Evolutionary conservation across 352 stramenopile species (phyloP), one percentile per base, ranked within the genome.

Genomic region (Globisporangium cystogenes): DNA sequence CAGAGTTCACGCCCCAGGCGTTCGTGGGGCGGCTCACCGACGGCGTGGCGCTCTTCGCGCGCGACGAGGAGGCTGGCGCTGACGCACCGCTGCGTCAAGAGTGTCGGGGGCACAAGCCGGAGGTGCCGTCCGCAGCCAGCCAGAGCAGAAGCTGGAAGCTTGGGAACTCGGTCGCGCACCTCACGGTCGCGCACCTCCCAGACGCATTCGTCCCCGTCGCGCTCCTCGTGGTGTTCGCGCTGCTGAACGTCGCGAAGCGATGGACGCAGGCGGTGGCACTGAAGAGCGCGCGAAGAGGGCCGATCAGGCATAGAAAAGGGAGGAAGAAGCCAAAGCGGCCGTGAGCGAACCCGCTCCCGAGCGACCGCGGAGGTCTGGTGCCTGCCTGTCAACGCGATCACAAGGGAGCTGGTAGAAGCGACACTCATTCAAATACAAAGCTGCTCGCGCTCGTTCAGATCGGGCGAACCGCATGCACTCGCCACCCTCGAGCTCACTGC

Each of bases 1-100:
- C 83, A 41, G 72, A 77, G 33, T 89, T 89, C 60, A 89, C 78
- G 26, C 78, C 75, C 12, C 73, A 89, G 45, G 78, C 78, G 5
- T 68, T 89, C n/a, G 70, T 81, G 4, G 78, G 78, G 12, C 65
- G 78, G 16, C 45, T 89, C 46, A 83, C 69, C 0, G 66, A 76
- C 10, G 75, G 67, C 0, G 35, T 83, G 7, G 54, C 67, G 42
- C 57, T 79, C 39, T 60, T 67, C 24, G 23, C 29, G 6, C 20
- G 42, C 26, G 42, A 43, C 21, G 44, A 59, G 4, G 26, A 39
- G 10, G 20, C 39, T 20, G 44, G 36, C 18, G 47, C 14, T 7
- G 39, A n/a, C 23, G 29, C 57, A 31, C 23, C 36, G 7, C n/a
- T 53, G 37, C 33, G 3, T 11, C 33, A 6, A 39, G 33, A 26